phyloP scores from a whole-genome alignment of 768 basidiomycete genomes.

The Suillus subaureus region DNA sequence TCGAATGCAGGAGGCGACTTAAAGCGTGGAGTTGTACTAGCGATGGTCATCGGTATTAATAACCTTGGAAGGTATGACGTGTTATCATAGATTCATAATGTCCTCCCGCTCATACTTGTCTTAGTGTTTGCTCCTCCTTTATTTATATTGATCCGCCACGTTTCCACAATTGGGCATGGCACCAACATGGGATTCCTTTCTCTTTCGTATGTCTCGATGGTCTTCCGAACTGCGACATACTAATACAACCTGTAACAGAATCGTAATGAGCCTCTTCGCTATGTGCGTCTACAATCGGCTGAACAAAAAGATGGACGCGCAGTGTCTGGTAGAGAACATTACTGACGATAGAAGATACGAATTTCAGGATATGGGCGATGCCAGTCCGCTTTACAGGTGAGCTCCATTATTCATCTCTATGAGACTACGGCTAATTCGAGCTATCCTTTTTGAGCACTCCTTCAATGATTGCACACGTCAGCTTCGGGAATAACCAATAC shows the following conservation, averaged over 20 bases:
- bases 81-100: conserved; percentile 34
- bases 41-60: conserved; percentile 54
- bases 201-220: conserved; percentile 18
- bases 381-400: too few relatives aligned
- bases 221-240: conserved; percentile 1
- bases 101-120: neutral
- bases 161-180: too few relatives aligned
- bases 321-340: too few relatives aligned
- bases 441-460: too few relatives aligned
- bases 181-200: too few relatives aligned
- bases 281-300: too few relatives aligned
- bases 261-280: too few relatives aligned
- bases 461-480: neutral
- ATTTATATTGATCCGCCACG: conserved; percentile 38
- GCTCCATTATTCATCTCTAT: neutral
- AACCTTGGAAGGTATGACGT: conserved; percentile 53
- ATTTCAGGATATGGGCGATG: too few relatives aligned
- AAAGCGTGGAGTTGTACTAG: conserved; percentile 52
- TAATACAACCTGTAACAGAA: too few relatives aligned
- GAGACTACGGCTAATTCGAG: neutral
- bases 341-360: too few relatives aligned
- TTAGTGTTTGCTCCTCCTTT: conserved; percentile 45
- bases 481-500: neutral
- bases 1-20: conserved; percentile 59
- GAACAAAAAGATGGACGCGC: too few relatives aligned